Evolutionary conservation across 1,139 yeast species (phyloP).

Genomic region (Diutina scorzettiae): DNA sequence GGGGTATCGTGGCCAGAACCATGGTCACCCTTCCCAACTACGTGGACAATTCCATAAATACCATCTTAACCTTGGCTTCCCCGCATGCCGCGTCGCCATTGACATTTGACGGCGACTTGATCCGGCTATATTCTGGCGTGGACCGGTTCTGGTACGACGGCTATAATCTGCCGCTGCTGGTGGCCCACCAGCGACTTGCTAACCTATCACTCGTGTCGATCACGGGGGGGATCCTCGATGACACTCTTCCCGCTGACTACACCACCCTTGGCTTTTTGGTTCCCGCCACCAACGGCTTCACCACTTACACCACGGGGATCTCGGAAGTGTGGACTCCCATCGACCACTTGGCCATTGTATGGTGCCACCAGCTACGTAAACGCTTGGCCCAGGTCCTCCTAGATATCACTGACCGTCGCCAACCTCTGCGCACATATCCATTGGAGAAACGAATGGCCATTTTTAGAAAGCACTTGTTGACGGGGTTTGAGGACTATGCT

Average conservation of each 20-base stretch:
- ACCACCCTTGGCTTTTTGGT: constrained; percentile 64
- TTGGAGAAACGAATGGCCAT: constrained; percentile 45
- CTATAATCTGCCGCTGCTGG: constrained; percentile 13
- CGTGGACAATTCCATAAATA: constrained; percentile 56
- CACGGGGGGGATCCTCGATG: constrained; percentile 83
- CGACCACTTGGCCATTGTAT: constrained; percentile 91
- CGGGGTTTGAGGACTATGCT: constrained; percentile 44
- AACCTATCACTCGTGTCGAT: constrained; percentile 59
- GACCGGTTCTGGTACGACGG: constrained; percentile 77
- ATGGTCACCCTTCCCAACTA: constrained; percentile 75
- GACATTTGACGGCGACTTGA: constrained; percentile 86
- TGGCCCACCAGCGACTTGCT: constrained; percentile 29
- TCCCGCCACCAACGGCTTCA: constrained; percentile 67
- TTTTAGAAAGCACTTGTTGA: constrained; percentile 37
- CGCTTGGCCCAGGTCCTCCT: constrained; percentile 49
- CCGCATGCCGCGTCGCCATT: constrained; percentile 93
- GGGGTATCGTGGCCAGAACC: constrained; percentile 83
- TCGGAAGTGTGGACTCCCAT: constrained; percentile 92
- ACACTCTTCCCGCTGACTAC: constrained; percentile 86
- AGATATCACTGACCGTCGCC: constrained; percentile 39
- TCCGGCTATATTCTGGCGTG: constrained; percentile 59
- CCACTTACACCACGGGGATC: constrained; percentile 75
- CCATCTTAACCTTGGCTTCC: constrained; percentile 78
- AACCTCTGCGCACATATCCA: constrained; percentile 35
- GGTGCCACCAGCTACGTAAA: constrained; percentile 86